Evolutionary conservation across 306 rosid species (phyloP), one percentile per base, ranked within the genome.

Genomic region (Castanea mollissima): DNA sequence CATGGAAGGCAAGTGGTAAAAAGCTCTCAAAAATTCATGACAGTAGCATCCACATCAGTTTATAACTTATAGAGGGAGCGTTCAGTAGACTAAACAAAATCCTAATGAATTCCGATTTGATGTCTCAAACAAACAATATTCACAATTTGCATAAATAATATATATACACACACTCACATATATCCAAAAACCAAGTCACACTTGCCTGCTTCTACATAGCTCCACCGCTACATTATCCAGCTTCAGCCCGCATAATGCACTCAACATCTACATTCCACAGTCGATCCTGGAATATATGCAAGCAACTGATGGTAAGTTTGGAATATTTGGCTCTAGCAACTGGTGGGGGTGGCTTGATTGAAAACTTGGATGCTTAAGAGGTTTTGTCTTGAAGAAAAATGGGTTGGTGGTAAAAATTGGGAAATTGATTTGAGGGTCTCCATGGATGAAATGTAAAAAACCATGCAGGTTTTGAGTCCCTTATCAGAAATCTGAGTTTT

Each of bases 171-270:
- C 68, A 69, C 54, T 49, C 13, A 64, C 10, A 6, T 44, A 75
- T 46, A 49, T 10, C 16, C 54, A 49, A 13, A 49, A 49, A 49
- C 54, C 20, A 64, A 80, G 29, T 56, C 6, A 57, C 27, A 68
- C 87, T 89, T 88, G 87, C 98, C 99, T 91, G 94, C 99, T 91
- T 88, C 98, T 86, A 7, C 98, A 91, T 14, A 95, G 92, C 76
- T 95, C 97, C 49, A 95, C 97, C 52, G 83, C 97, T 16, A 90
- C 97, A 77, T 93, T 90, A 71, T 95, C 97, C 0, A 94, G 99
- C 32, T 82, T 86, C 20, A 21, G 86, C 81, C 15, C 80, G 81
- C 1, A 92, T 89, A 9, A 95, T 91, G 8, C 97, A 92, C 72
- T 92, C 86, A 12, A 92, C 99, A 12, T 91, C 91, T 41, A 41